Percentiles rank a stretch among this genome's conserved stretches.
phyloP scores from a whole-genome alignment of 106 monocot genomes.

The Dactylorhiza incarnata region DNA sequence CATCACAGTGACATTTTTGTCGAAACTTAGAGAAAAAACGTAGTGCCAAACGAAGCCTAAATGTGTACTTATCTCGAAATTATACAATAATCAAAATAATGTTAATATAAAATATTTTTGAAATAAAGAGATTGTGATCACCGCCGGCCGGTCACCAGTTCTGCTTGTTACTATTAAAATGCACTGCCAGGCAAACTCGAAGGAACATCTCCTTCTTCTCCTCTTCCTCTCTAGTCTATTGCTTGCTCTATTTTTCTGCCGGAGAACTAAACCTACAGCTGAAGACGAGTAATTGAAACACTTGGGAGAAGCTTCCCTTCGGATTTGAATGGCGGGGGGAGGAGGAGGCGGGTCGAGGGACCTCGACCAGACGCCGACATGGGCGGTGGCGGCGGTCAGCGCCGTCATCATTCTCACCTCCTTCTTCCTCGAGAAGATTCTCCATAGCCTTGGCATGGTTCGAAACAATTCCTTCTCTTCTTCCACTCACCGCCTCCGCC shows the following conservation, averaged over 20 bases:
- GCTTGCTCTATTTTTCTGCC: neutral
- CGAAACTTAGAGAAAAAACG: too few species aligned
- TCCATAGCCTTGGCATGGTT: conserved; percentile 63
- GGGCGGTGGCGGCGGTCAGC: conserved; percentile 73
- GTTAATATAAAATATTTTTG: too few species aligned
- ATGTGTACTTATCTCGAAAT: too few species aligned
- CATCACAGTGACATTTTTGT: too few species aligned
- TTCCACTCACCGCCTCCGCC: neutral
- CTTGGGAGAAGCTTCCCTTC: neutral
- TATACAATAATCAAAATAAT: too few species aligned
- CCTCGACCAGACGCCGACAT: conserved; percentile 61
- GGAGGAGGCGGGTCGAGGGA: conserved; percentile 35
- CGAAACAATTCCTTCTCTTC: neutral
- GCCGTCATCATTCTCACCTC: conserved; percentile 55
- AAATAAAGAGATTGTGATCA: too few species aligned
- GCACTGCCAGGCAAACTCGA: neutral
- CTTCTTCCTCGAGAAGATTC: conserved; percentile 45
- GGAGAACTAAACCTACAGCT: neutral
- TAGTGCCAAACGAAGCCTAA: too few species aligned
- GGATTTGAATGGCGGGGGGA: conserved; percentile 5
- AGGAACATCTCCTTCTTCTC: neutral
- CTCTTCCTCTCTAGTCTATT: neutral
- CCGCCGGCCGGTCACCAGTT: too few species aligned
- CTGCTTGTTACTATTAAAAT: too few species aligned
- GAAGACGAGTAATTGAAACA: neutral